Base-by-base conservation (phyloP, 331 rosid genomes). In the Stylosanthes scabra region DNA sequence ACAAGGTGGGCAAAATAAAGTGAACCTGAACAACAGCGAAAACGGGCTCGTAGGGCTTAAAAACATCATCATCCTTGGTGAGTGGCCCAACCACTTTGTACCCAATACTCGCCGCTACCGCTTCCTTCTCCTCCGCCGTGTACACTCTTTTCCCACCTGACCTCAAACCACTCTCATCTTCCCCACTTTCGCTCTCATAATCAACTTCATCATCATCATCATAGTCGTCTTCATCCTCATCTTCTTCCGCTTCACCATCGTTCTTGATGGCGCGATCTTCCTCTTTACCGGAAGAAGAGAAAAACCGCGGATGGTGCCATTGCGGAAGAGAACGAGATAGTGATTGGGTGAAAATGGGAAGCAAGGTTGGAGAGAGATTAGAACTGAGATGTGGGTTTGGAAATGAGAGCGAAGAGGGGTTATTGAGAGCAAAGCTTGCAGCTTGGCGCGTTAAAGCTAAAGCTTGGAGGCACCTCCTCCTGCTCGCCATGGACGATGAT, bases 1-100 rank as follows among this genome's bases (percentile, higher is more conserved):
- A 20, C 12, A 40, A 14, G 9, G 37, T 31, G 37, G 5, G 10
- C 46, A 7, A 8, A 41, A 47, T 13, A 44, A 37, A 66, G 11
- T 14, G 45, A 62, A 69, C 99, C 99, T 89, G 92, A 83, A 95
- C 86, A 71, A 90, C 88, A 13, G 93, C 93, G 13, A 85, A 91
- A 78, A 83, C 89, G 1, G 92, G 93, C 71, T 87, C 96, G 27
- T 88, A 91, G 0, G 89, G 86, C 78, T 88, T 91, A 75, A 91
- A 91, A 79, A 86, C 90, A 0, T 72, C 55, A 37, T 90, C 88
- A 15, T 85, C 71, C 70, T 62, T 81, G 20, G 52, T 72, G 9
- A 95, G 88, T 13, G 97, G 92, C 9, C 92, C 92, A 7, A 83
- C 55, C 63, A 91, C 92, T 79, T 74, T 82, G 69, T 95, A 95